These are phyloP conservation scores for Gracilaria vermiculophylla DNA, from an alignment of 23 red algal species.

Conservation along the genomic window DNA sequence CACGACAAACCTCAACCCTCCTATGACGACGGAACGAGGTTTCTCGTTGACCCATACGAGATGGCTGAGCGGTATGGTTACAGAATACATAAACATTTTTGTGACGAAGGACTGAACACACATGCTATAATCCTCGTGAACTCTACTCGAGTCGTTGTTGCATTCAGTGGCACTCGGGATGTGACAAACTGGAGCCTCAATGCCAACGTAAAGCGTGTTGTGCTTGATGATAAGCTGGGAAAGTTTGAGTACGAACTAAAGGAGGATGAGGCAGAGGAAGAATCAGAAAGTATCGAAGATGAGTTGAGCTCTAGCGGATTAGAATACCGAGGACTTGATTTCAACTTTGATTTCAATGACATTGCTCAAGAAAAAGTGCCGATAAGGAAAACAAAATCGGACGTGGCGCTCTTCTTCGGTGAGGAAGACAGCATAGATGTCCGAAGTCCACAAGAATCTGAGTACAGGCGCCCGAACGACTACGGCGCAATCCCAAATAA, in stretches of 20 bases:
- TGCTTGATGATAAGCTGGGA: constrained; percentile 53
- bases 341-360: neutral
- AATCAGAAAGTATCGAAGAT: neutral
- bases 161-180: constrained; percentile 74
- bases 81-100: constrained; percentile 48
- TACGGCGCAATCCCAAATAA: neutral
- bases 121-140: constrained; percentile 70
- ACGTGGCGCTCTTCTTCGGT: neutral
- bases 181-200: constrained; percentile 75
- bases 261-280: neutral
- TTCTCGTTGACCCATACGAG: constrained; percentile 54
- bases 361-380: neutral
- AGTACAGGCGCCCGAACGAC: neutral
- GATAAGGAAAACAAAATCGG: neutral
- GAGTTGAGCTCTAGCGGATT: neutral
- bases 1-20: constrained; percentile 31
- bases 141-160: constrained; percentile 66
- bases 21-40: constrained; percentile 64
- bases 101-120: constrained; percentile 33
- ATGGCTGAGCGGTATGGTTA: constrained; percentile 53
- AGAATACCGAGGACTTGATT: neutral
- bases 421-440: neutral
- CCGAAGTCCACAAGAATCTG: neutral
- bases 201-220: constrained; percentile 50
- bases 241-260: constrained; percentile 53